Base-by-base conservation (phyloP, 805 yeast species). In the Wickerhamiella kurtzmanii region DNA sequence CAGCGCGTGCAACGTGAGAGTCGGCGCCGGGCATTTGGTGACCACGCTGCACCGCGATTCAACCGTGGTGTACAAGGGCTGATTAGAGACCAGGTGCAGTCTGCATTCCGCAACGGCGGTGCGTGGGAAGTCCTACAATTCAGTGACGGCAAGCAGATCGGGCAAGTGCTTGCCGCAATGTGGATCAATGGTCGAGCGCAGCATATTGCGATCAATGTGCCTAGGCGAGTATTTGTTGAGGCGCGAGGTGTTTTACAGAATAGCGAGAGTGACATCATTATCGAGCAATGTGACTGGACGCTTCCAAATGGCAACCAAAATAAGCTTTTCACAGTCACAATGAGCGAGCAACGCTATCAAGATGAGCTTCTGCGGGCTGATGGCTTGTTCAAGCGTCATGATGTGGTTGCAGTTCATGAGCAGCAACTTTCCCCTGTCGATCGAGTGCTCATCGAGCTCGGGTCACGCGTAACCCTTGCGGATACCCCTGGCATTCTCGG, bases 101-200 rank as follows among this genome's bases (percentile, higher is more conserved):
- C 50, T 11, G 74, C 71, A 37, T 78, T 81, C 56, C 82, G 85
- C 8, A 80, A 48, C 9, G 55, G 80, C 5, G 71, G 84, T 0
- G 74, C 79, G 28, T 92, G 99, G 99, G 86, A 87, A 51, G 71
- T 92, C 35, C 62, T 92, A 35, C 87, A 86, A 54, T 78, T 84
- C 56, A 79, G 79, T 38, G 43, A 59, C 0, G 41, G 59, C 0
- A 58, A 56, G 3, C 54, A 50, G 9, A 81, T 85, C 0, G 97
- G 96, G n/a, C 80, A 76, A 44, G 68, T 89, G 25, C 79, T 77
- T 48, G 96, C 83, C 0, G 75, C 70, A 58, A 86, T 80, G 0
- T 59, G 74, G 51, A 77, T 87, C 36, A 77, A 78, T 53, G 80
- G 77, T 11, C 80, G 79, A 56, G 72, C 92, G 19, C 96, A 86